Evolutionary conservation across 176 grass and related monocot genomes (phyloP).

Genomic region (sorghum (Sorghum bicolor)): Sorghum_bicolor_NCBIv3 NC_012870.2:76212501-76213000

Average conservation of each 20-base stretch:
- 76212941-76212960: background rate
- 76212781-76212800: background rate
- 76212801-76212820: background rate
- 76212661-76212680: background rate
- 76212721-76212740: constrained; percentile 9
- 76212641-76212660: constrained; percentile 24
- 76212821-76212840: background rate
- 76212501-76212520: background rate
- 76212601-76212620: background rate
- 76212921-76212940: background rate
- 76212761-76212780: constrained; percentile 12
- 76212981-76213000: background rate
- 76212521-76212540: background rate
- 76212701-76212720: constrained; percentile 12
- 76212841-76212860: background rate
- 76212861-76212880: background rate
- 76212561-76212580: constrained; percentile 46
- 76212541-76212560: constrained; percentile 29
- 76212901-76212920: background rate
- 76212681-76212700: background rate
- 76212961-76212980: background rate
- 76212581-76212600: constrained; percentile 10
- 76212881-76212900: background rate
- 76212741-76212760: constrained; percentile 20
- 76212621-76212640: constrained; percentile 23